Percentiles rank a stretch among this genome's conserved stretches.
These are phyloP conservation scores for Leishmania turanica DNA, from an alignment of 208 protist genomes.

Conservation along the genomic window DNA sequence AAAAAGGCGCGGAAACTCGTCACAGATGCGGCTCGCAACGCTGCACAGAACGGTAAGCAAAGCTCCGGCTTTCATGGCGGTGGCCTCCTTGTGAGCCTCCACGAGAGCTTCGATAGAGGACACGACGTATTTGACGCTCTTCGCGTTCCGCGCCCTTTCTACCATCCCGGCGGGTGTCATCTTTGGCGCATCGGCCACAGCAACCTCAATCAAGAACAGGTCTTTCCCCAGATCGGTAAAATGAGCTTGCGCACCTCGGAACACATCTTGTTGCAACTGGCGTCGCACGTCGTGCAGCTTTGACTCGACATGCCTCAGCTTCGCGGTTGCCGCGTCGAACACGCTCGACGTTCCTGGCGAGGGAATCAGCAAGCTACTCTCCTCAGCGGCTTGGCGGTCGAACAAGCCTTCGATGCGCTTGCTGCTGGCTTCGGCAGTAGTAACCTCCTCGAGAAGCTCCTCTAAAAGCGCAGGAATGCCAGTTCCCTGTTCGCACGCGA, in stretches of 20 bases:
- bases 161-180: slow-evolving; percentile 53
- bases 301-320: slow-evolving; percentile 44
- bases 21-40: slow-evolving; percentile 70
- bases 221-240: slow-evolving; percentile 87
- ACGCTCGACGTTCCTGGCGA: slow-evolving; percentile 46
- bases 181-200: slow-evolving; percentile 45
- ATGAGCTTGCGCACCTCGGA: slow-evolving; percentile 46
- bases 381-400: slow-evolving; percentile 52
- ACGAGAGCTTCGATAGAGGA: slow-evolving; percentile 42
- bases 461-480: slow-evolving; percentile 51
- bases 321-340: slow-evolving; percentile 62
- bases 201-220: slow-evolving; percentile 84
- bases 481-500: slow-evolving; percentile 6
- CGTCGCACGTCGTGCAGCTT: slow-evolving; percentile 55
- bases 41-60: slow-evolving; percentile 67
- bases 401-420: slow-evolving; percentile 61
- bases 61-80: slow-evolving; percentile 51
- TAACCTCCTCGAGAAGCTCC: slow-evolving; percentile 59
- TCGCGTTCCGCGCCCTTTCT: slow-evolving; percentile 67
- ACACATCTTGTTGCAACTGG: slow-evolving; percentile 50
- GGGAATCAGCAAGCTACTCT: slow-evolving; percentile 68
- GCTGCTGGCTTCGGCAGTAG: slow-evolving; percentile 39
- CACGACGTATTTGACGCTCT: slow-evolving; percentile 79
- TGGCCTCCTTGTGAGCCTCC: slow-evolving; percentile 65
- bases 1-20: slow-evolving; percentile 66